Conservation (phyloP, 768 basidiomycete species). For the Auriscalpium orientale region DNA sequence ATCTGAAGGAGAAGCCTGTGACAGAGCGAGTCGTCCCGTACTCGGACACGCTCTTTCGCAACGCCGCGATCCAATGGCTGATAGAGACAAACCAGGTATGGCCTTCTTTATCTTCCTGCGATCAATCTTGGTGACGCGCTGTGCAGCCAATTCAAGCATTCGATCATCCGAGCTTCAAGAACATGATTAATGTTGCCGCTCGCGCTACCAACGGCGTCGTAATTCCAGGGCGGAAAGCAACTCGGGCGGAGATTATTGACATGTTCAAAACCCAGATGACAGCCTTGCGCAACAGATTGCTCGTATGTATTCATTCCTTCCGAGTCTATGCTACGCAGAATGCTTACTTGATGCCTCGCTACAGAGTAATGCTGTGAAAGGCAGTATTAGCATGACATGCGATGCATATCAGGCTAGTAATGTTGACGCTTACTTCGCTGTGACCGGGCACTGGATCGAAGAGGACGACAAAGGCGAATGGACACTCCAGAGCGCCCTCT, state of each 20-base stretch:
- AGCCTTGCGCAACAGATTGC: constrained; percentile 8
- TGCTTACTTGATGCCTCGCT: neutral
- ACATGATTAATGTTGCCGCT: constrained; percentile 32
- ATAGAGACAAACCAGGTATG: constrained; percentile 32
- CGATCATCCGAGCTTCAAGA: constrained; percentile 25
- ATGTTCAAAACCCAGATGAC: constrained; percentile 20
- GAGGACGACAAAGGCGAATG: constrained; percentile 20
- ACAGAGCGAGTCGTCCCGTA: constrained; percentile 21
- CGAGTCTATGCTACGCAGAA: no score
- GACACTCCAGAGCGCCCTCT: constrained; percentile 22
- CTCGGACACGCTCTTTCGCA: constrained; percentile 20
- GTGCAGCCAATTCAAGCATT: constrained; percentile 25
- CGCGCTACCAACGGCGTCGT: constrained; percentile 29
- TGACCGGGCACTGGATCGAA: constrained; percentile 34
- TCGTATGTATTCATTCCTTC: constrained; percentile 8
- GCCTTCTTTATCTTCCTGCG: neutral
- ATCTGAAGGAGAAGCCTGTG: neutral
- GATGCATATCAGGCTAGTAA: constrained; percentile 35
- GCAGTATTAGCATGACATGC: constrained; percentile 27
- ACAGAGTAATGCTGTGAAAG: constrained; percentile 15
- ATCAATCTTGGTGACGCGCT: neutral
- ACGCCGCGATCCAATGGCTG: constrained; percentile 31
- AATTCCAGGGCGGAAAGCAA: constrained; percentile 25
- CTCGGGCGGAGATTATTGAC: constrained; percentile 21
- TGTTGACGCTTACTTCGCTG: constrained; percentile 31